A percentile compares a stretch with the other conserved stretches of the same genome.
Evolutionary conservation across 2,329 filamentous ascomycete species (phyloP).

Genomic region (Furcasterigmium furcatum): DNA sequence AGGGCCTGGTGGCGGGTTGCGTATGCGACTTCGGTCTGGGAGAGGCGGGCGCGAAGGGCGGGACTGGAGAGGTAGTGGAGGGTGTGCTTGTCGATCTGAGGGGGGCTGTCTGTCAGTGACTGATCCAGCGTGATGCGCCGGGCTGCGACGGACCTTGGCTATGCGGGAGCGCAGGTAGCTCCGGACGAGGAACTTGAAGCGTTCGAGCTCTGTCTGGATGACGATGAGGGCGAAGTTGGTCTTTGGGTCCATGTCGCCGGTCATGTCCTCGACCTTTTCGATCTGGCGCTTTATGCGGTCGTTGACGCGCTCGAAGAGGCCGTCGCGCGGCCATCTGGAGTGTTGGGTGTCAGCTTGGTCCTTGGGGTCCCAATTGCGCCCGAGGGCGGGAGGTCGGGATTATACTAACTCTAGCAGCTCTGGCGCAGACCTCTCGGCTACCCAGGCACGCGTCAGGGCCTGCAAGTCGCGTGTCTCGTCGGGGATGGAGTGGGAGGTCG

Average conservation of each 20-base stretch:
- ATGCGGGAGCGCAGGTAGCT: constrained; percentile 81
- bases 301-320: constrained; percentile 79
- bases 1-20: constrained; percentile 81
- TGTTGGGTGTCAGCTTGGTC: background rate
- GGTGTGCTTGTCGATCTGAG: constrained; percentile 71
- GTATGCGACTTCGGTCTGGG: constrained; percentile 75
- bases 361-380: too few relatives aligned
- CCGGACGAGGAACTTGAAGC: constrained; percentile 87
- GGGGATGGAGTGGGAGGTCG: constrained; percentile 48
- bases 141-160: constrained; percentile 62
- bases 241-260: constrained; percentile 81
- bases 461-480: constrained; percentile 74
- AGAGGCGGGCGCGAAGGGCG: constrained; percentile 60
- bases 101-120: background rate
- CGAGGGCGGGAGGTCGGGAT: background rate
- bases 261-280: constrained; percentile 71
- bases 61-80: constrained; percentile 67
- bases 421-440: constrained; percentile 85
- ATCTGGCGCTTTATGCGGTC: constrained; percentile 68
- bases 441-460: constrained; percentile 85
- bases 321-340: constrained; percentile 60
- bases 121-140: background rate
- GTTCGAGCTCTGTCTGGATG: constrained; percentile 91
- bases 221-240: constrained; percentile 93
- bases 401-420: constrained; percentile 74